Conservation (phyloP, 176 grass and related monocot genomes). For the Thalia dealbata region DNA sequence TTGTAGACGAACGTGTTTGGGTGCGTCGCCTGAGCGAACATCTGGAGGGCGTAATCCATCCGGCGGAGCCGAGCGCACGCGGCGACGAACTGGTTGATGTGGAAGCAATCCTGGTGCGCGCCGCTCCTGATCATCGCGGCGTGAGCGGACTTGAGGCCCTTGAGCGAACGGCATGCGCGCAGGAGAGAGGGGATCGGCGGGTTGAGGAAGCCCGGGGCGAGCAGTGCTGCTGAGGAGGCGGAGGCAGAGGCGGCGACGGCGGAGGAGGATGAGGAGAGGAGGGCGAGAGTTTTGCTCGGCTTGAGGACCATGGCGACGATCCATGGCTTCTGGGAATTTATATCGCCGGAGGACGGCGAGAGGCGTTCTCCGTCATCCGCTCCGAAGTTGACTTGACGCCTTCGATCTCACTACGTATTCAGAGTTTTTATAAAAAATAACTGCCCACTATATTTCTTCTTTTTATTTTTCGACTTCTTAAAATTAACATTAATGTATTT, state of each 20-base stretch:
- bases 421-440: no score
- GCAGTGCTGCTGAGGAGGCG: background rate
- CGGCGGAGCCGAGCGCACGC: background rate
- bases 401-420: no score
- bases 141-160: background rate
- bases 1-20: slow-evolving; percentile 23
- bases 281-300: background rate
- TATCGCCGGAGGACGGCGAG: no score
- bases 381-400: no score
- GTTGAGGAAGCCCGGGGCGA: background rate
- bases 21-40: slow-evolving; percentile 1
- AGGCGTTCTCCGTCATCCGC: no score
- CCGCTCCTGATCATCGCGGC: slow-evolving; percentile 17
- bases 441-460: no score
- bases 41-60: slow-evolving; percentile 2
- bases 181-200: background rate
- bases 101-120: slow-evolving; percentile 4
- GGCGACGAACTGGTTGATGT: slow-evolving; percentile 14
- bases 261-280: background rate
- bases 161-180: background rate
- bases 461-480: no score
- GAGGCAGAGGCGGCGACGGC: background rate
- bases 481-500: no score
- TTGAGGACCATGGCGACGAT: background rate
- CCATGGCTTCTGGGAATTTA: background rate